Evolutionary conservation across 371 early-diverging fungal species (phyloP).

Genomic region (Circinella minor): DNA sequence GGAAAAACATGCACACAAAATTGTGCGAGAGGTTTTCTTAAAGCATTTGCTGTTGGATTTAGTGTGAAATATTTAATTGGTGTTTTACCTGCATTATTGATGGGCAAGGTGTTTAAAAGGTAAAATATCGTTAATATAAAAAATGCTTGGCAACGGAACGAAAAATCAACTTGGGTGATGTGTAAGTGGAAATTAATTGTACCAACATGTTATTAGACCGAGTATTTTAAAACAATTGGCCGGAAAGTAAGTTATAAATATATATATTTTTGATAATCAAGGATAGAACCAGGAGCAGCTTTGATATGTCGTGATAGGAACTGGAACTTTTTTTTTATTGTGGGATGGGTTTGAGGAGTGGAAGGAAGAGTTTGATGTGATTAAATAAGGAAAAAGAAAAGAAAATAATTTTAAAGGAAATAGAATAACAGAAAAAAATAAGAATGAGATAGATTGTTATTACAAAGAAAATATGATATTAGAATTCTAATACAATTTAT

Average conservation of each 20-base stretch:
- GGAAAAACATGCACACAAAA: slow-evolving; percentile 81
- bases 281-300: too few species aligned
- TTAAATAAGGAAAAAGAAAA: too few species aligned
- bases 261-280: not conserved
- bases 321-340: not conserved
- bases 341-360: too few species aligned
- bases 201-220: not conserved
- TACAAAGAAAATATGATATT: too few species aligned
- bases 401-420: too few species aligned
- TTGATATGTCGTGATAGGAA: not conserved
- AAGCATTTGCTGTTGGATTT: slow-evolving; percentile 75
- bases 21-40: slow-evolving; percentile 73
- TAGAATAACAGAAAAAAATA: too few species aligned
- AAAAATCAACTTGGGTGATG: not conserved
- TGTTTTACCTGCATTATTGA: slow-evolving; percentile 68
- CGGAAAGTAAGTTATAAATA: slow-evolving; percentile 4
- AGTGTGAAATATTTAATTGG: slow-evolving; percentile 77
- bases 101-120: slow-evolving; percentile 69
- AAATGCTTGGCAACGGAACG: not conserved
- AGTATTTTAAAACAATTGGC: slow-evolving; percentile 13
- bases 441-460: not conserved
- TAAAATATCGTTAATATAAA: slow-evolving; percentile 23
- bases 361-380: too few species aligned
- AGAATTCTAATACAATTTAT: not conserved
- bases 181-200: too few species aligned